phyloP scores from a whole-genome alignment of 139 green algal genomes.

The Chlamydomonas urium region DNA sequence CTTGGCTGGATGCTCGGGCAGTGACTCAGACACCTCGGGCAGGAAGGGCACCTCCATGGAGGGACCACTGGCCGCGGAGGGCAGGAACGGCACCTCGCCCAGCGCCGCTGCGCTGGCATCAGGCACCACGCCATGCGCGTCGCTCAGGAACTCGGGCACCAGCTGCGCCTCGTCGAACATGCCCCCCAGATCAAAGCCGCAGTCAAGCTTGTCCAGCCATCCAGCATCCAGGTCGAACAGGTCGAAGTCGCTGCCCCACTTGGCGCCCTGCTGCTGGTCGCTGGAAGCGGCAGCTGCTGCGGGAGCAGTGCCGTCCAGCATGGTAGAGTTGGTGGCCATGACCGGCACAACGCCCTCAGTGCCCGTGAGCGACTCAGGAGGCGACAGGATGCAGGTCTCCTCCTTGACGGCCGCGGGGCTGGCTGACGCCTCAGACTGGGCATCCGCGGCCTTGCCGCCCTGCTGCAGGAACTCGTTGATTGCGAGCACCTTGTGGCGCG shows the following conservation, averaged over 20 bases:
- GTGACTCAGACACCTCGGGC: not conserved
- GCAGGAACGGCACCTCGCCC: not conserved
- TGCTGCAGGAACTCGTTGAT: constrained; percentile 14
- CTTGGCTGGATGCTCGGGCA: not conserved
- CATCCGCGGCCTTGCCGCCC: not conserved
- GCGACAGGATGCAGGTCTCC: not conserved
- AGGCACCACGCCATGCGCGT: not conserved
- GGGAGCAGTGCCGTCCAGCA: not conserved
- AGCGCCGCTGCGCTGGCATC: not conserved
- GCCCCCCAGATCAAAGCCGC: not conserved
- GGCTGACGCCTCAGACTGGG: not conserved
- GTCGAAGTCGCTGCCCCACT: not conserved
- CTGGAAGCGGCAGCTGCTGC: not conserved
- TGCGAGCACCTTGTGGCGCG: constrained; percentile 21
- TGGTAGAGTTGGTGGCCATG: not conserved
- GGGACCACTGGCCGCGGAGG: not conserved
- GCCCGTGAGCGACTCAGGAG: not conserved
- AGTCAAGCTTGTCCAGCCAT: constrained; percentile 12
- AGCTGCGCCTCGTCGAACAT: not conserved
- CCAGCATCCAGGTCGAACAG: not conserved
- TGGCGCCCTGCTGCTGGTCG: no score
- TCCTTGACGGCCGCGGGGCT: not conserved
- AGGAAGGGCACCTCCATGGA: not conserved
- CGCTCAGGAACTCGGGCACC: not conserved
- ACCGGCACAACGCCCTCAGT: constrained; percentile 5